Base-by-base conservation (phyloP, 768 basidiomycete species). In the Ramaria sp. region DNA sequence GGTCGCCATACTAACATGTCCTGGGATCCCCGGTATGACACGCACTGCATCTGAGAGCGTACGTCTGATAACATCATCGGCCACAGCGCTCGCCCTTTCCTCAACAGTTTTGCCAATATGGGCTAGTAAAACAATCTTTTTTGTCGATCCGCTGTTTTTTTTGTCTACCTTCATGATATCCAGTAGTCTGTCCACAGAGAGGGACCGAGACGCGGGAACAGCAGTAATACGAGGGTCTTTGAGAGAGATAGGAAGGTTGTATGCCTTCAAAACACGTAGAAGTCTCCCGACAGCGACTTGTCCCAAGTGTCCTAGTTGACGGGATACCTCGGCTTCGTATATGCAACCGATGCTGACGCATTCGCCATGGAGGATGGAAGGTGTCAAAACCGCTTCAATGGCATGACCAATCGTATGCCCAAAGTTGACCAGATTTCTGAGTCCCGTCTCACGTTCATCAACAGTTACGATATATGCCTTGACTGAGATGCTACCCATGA, bases 321-420 rank as follows among this genome's bases (percentile, higher is more conserved):
- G 76, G 3, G 96, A 85, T 41, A 98, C 77, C 67, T 99, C 95
- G 15, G 88, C 95, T 67, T 99, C 96, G 43, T 98, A 80, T 53
- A 98, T 85, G 85, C 97, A 98, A 3, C 96, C 96, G 25, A 98
- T 78, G 55, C 85, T 82, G 63, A 99, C 83, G 61, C 95, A 97
- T 68, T 99, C 96, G 41, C 96, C 96, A 61, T 99, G 96, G 10
- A 99, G 80, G 58, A 97, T 86, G 15, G 83, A 78, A 18, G 95
- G 95, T 0, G 95, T 95, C 54, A 98, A 72, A 37, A 98, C 81
- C 7, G 93, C 96, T 70, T 99, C 96, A 63, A 98, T 94, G 15
- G 95, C 96, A 71, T 99, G 96, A 0, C 96, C 96, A 62, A 99
- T 94, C 41, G 88, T 92, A 69, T 99, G 96, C 1, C 96, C 96